Percentiles rank a stretch among this genome's conserved stretches.
phyloP scores from a whole-genome alignment of 225 moss, liverwort and hornwort genomes.

The Asterella californica region DNA sequence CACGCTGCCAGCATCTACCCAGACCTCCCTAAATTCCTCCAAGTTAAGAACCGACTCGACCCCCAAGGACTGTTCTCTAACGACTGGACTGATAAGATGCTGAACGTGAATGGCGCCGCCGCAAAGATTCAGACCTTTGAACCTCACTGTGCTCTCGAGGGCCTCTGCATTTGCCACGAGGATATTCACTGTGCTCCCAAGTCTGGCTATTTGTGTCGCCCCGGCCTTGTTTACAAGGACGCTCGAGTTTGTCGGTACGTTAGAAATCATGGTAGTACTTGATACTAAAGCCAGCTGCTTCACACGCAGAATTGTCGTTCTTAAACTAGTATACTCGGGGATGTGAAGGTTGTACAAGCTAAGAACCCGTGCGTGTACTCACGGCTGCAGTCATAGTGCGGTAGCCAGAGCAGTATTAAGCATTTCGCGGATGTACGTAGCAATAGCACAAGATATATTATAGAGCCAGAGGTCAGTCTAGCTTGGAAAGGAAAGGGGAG shows the following conservation, averaged over 20 bases:
- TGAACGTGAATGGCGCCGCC: slow-evolving; percentile 2
- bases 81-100: slow-evolving; percentile 24
- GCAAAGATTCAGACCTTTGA: not conserved
- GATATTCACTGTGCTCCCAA: slow-evolving; percentile 40
- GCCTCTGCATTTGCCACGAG: slow-evolving; percentile 36
- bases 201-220: slow-evolving; percentile 20
- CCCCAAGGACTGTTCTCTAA: slow-evolving; percentile 21
- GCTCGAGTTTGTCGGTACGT: slow-evolving; percentile 49
- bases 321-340: too few species aligned
- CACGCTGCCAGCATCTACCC: not conserved
- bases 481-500: too few species aligned
- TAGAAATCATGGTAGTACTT: too few species aligned
- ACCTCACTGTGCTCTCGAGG: slow-evolving; percentile 36
- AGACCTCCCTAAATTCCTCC: slow-evolving; percentile 9
- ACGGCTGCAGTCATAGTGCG: too few species aligned
- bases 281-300: too few species aligned
- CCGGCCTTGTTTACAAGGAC: slow-evolving; percentile 21
- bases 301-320: too few species aligned
- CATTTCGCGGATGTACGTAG: too few species aligned
- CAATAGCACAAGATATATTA: too few species aligned
- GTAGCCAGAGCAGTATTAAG: too few species aligned
- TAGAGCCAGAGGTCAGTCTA: too few species aligned
- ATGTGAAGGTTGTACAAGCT: too few species aligned
- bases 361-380: too few species aligned
- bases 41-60: slow-evolving; percentile 16